Percentiles rank a stretch among this genome's conserved stretches.
Evolutionary conservation across 257 asterid genomes (phyloP).

Genomic region (Hygrophila difformis): DNA sequence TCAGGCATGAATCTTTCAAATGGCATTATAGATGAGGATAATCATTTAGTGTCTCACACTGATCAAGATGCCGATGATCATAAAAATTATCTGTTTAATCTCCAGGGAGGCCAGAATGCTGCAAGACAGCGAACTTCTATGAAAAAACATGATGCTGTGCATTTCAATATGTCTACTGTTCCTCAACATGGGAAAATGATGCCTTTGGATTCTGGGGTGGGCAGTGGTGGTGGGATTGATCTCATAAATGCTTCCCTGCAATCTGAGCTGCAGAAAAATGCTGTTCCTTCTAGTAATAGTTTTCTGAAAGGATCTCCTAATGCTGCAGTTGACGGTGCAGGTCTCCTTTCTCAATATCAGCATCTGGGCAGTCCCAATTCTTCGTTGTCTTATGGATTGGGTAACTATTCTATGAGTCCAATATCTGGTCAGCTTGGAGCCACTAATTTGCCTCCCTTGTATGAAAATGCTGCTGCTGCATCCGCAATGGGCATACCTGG

Average conservation of each 20-base stretch:
- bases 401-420: constrained; percentile 72
- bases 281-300: constrained; percentile 33
- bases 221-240: constrained; percentile 30
- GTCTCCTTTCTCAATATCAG: constrained; percentile 51
- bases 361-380: constrained; percentile 75
- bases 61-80: constrained; percentile 38
- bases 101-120: constrained; percentile 52
- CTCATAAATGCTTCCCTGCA: constrained; percentile 31
- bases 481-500: constrained; percentile 78
- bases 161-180: constrained; percentile 26
- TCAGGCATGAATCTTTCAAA: constrained; percentile 75
- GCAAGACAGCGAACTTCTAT: constrained; percentile 44
- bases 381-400: constrained; percentile 44
- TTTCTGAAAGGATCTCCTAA: constrained; percentile 52
- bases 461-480: constrained; percentile 90
- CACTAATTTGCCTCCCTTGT: constrained; percentile 72
- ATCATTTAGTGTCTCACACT: constrained; percentile 29
- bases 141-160: constrained; percentile 33
- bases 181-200: constrained; percentile 23
- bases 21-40: constrained; percentile 41
- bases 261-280: constrained; percentile 40
- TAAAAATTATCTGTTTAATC: constrained; percentile 41
- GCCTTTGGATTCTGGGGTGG: constrained; percentile 28
- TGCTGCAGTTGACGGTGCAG: constrained; percentile 39
- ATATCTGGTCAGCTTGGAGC: constrained; percentile 58